Evolutionary conservation across 1,284 basidiomycete genomes (phyloP), one percentile per base, ranked within the genome.

Genomic region (Chalciporus sp.): DNA sequence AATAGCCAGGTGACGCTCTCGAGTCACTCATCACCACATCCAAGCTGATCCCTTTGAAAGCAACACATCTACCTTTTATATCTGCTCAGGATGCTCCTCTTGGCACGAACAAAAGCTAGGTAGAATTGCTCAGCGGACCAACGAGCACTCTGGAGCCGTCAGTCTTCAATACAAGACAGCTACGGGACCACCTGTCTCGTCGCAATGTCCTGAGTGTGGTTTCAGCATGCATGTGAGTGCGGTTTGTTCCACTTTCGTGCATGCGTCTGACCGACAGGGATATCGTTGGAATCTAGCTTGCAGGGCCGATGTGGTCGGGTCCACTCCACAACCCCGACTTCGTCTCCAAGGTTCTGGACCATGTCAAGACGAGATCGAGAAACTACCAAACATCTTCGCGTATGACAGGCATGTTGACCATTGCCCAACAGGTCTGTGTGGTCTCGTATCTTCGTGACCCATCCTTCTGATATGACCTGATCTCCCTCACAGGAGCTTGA

Each of bases 261-360:
- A n/a, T 47, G n/a, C 14, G 10, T 35, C 33, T 35, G 40, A 29
- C 42, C 12, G 28, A 29, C 52, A 91, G 5, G 7, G 23, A n/a
- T 6, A 14, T n/a, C 29, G 20, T 19, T 29, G 39, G 29, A 5
- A 20, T 17, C 37, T 43, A 65, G 90, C 67, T 95, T 27, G 94
- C 92, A 19, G 96, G 96, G 0, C 96, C 96, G 0, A 95, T 99
- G 92, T 99, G 96, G 96, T 85, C 91, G 14, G 95, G 90, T 1
- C 83, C 89, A 0, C 74, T 99, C 20, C 96, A 99, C 65, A 83
- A 95, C 66, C 66, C 75, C 1, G 76, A 75, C 0, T 99, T 98
- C 64, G 82, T 94, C 27, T 69, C 75, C 10, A 83, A 84, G 57
- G 84, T 96, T 8, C 75, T 98, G n/a, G 74, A 81, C 26, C 89